These are phyloP conservation scores for Dryadomyces quercus-mongolicae DNA, from an alignment of 2,329 filamentous ascomycete species.

Conservation along the genomic window DNA sequence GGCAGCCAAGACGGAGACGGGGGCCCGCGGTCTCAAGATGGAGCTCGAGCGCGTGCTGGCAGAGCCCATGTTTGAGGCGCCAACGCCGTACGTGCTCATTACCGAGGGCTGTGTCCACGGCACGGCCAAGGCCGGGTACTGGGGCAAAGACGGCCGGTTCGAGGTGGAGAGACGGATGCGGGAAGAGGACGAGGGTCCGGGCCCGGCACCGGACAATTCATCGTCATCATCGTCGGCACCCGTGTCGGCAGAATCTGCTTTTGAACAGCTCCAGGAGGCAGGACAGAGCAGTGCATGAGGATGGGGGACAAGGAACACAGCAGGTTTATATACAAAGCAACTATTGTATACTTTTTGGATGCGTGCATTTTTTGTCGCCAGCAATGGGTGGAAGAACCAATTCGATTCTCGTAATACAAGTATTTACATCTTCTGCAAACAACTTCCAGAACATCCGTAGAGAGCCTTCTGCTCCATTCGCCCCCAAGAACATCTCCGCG, in stretches of 20 bases:
- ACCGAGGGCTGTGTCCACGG: conserved; percentile 57
- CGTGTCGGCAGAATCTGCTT: conserved; percentile 12
- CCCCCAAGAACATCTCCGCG: no score
- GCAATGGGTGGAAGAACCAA: conserved; percentile 6
- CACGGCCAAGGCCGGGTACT: conserved; percentile 45
- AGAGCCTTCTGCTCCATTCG: no score
- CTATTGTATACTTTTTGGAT: no score
- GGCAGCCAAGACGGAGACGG: conserved; percentile 52
- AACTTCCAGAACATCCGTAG: background rate
- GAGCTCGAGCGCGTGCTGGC: conserved; percentile 69
- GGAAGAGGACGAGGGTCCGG: conserved; percentile 40
- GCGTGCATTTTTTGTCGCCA: no score
- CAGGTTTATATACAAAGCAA: background rate
- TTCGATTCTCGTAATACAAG: conserved; percentile 13
- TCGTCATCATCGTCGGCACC: background rate
- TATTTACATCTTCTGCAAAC: conserved; percentile 18
- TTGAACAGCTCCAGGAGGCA: conserved; percentile 32
- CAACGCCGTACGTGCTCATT: conserved; percentile 62
- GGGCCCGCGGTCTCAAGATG: conserved; percentile 66
- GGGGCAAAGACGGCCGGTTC: conserved; percentile 58
- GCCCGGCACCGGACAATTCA: background rate
- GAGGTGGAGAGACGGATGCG: conserved; percentile 57
- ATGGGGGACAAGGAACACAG: background rate
- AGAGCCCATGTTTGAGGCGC: conserved; percentile 73
- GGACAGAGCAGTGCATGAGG: conserved; percentile 33